Evolutionary conservation across 2,329 filamentous ascomycete species (phyloP), one percentile per base, ranked within the genome.

Genomic region (Myriosclerotinia curreyana): DNA sequence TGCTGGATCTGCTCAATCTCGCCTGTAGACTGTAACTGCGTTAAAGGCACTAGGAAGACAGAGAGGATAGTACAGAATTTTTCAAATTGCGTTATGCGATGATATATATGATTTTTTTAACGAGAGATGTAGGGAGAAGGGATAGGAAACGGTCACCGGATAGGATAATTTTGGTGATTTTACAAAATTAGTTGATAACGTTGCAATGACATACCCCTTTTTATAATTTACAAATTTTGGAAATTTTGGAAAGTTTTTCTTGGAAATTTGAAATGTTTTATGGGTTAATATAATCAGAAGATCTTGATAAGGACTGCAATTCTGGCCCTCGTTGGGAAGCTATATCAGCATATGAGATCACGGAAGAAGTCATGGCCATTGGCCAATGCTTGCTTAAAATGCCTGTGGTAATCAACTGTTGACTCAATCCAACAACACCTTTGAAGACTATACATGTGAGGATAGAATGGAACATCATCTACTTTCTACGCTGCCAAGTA

Each of bases 1-100:
- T 58, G 51, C 53, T 49, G 60, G 60, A 44, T 48, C 52, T 49
- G 60, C 60, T 22, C 60, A 63, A 56, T 63, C 60, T 58, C 60
- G 52, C 22, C 58, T 63, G 60, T 63, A 63, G 44, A 58, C 22
- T 58, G 31, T 48, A 36, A 46, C 31, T 36, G 4, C 48, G 20
- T 20, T 25, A 34, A 48, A 58, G 17, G 25, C 22, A 36, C 15
- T 5, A 36, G 28, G 5, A 58, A 36, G n/a, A 12, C n/a, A 36
- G 42, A 36, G 7, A 12, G 28, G 28, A 31, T 3, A 5, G 28
- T 31, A 31, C 3, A 31, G 28, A 46, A 34, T 3, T 17, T 58
- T 25, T 36, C 5, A 22, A 34, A 15, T 36, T 46, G 42, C 20
- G 8, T 48, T 44, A 46, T 25, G 54, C 54, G 42, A 58, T 48